These are phyloP conservation scores for Lophiostoma macrostomum DNA, from an alignment of 495 filamentous ascomycete genomes.

Conservation along the genomic window DNA sequence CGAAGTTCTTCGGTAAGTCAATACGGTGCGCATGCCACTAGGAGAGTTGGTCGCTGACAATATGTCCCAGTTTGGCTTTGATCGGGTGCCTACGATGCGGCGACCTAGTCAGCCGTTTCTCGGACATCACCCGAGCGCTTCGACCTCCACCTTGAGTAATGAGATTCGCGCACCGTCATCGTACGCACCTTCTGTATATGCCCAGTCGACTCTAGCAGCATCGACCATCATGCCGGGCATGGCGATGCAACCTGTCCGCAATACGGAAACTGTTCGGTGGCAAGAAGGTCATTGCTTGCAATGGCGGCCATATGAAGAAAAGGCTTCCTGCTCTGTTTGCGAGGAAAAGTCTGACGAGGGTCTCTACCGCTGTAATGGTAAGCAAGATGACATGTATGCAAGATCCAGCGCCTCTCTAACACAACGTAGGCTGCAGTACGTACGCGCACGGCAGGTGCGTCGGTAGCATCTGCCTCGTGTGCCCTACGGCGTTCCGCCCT, in stretches of 20 bases:
- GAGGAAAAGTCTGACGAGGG: constrained; percentile 87
- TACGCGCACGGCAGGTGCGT: constrained; percentile 78
- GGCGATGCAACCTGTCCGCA: constrained; percentile 76
- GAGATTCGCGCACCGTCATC: constrained; percentile 71
- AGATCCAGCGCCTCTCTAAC: constrained; percentile 4
- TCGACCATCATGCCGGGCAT: constrained; percentile 95
- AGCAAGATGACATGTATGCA: constrained; percentile 12
- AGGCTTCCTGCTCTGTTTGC: constrained; percentile 76
- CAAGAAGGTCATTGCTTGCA: constrained; percentile 91
- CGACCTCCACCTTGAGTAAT: constrained; percentile 76
- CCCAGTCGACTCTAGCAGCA: constrained; percentile 95
- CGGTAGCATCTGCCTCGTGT: constrained; percentile 77
- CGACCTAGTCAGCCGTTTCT: constrained; percentile 83
- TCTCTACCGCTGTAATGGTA: constrained; percentile 71
- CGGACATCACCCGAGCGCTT: constrained; percentile 74
- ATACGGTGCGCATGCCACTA: background rate
- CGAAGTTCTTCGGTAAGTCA: constrained; percentile 70
- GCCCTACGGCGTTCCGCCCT: constrained; percentile 82
- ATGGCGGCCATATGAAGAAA: constrained; percentile 63
- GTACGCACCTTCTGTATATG: constrained; percentile 94
- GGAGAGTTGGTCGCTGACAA: constrained; percentile 12
- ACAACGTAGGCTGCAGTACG: constrained; percentile 61
- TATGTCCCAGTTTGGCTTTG: constrained; percentile 63
- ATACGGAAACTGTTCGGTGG: constrained; percentile 85
- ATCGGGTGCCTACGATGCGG: constrained; percentile 63